These are phyloP conservation scores for Dothidotthia symphoricarpi DNA, from an alignment of 2,329 filamentous ascomycete species.

Conservation along the genomic window DNA sequence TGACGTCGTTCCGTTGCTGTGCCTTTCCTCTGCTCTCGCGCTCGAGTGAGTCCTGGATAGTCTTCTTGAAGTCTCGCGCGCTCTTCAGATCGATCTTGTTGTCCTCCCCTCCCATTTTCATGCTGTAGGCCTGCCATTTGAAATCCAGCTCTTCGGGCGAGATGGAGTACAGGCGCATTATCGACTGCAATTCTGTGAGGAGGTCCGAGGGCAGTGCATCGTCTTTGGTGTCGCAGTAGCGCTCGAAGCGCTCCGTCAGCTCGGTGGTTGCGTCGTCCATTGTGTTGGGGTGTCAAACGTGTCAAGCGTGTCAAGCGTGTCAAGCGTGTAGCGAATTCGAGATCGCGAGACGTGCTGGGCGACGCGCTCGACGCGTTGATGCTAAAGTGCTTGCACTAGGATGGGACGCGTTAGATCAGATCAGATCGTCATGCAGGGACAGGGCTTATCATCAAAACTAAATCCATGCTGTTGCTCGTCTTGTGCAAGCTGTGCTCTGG, in stretches of 20 bases:
- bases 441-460: constrained; percentile 14
- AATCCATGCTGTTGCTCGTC: constrained; percentile 4
- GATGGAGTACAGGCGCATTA: constrained; percentile 79
- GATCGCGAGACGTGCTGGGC: constrained; percentile 10
- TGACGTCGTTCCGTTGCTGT: constrained; percentile 60
- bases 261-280: constrained; percentile 55
- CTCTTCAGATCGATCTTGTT: constrained; percentile 68
- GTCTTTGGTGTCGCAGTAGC: constrained; percentile 55
- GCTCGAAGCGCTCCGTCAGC: constrained; percentile 61
- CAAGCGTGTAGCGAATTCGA: constrained; percentile 3
- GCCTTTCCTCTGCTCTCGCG: constrained; percentile 68
- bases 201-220: constrained; percentile 70
- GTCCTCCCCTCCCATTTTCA: constrained; percentile 86
- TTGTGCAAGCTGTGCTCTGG: background rate
- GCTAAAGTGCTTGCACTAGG: constrained; percentile 23
- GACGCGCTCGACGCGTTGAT: constrained; percentile 33
- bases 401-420: constrained; percentile 16
- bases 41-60: constrained; percentile 80
- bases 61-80: constrained; percentile 77
- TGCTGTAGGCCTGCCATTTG: constrained; percentile 98
- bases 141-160: constrained; percentile 85
- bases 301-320: constrained; percentile 2
- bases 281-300: constrained; percentile 9
- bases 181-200: constrained; percentile 76
- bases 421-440: constrained; percentile 15